Evolutionary conservation across 768 basidiomycete species (phyloP).

Genomic region (Fibroporia radiculosa): DNA sequence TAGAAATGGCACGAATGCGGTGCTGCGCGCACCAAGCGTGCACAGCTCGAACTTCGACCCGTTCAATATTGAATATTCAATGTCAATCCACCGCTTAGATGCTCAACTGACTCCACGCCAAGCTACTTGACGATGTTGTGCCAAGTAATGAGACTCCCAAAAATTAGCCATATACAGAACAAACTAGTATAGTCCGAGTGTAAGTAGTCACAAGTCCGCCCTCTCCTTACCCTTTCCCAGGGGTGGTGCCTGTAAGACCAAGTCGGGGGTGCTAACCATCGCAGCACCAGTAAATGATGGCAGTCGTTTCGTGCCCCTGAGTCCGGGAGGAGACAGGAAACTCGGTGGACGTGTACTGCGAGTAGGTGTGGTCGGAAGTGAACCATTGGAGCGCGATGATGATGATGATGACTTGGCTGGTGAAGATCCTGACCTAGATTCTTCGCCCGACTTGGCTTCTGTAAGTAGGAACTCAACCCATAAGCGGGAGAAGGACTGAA

Average conservation of each 20-base stretch:
- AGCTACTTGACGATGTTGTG: too few relatives aligned
- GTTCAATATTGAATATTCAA: too few relatives aligned
- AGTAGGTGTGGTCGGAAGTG: slow-evolving; percentile 29
- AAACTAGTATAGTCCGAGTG: not conserved
- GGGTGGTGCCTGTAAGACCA: slow-evolving; percentile 29
- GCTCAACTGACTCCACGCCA: too few relatives aligned
- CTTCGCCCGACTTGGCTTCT: slow-evolving; percentile 58
- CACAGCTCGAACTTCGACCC: too few relatives aligned
- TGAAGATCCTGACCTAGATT: slow-evolving; percentile 12
- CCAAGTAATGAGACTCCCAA: too few relatives aligned
- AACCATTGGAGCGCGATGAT: slow-evolving; percentile 25
- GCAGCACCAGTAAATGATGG: slow-evolving; percentile 31
- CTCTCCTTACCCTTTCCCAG: slow-evolving; percentile 42
- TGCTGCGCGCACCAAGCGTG: too few relatives aligned
- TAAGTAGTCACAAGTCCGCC: slow-evolving; percentile 11
- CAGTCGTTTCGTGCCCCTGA: slow-evolving; percentile 28
- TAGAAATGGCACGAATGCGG: too few relatives aligned
- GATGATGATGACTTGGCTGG: slow-evolving; percentile 22
- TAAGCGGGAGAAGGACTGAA: slow-evolving; percentile 89
- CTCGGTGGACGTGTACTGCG: slow-evolving; percentile 10
- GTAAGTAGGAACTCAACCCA: slow-evolving; percentile 98
- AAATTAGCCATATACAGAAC: slow-evolving; percentile 1
- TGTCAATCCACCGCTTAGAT: too few relatives aligned
- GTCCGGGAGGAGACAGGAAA: slow-evolving; percentile 21
- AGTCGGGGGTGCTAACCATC: slow-evolving; percentile 33